Base-by-base conservation (phyloP, 2,329 filamentous ascomycete species). In the Colletotrichum sp. region DNA sequence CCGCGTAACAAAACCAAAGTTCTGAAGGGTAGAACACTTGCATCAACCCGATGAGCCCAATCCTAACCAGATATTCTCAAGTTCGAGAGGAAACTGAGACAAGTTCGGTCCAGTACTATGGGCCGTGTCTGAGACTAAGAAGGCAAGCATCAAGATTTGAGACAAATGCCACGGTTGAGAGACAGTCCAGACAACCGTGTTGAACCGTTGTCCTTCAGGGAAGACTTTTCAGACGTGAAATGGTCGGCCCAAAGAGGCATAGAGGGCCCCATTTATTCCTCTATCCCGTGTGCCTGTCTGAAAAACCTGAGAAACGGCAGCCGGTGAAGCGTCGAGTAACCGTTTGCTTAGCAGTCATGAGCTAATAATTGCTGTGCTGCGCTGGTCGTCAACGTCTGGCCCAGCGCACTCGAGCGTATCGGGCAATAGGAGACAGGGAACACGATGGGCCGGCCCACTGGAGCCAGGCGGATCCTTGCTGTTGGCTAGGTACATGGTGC, bases 401-500 rank as follows among this genome's bases (percentile, higher is more conserved):
- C 68, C 55, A 58, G 69, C 28, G 64, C 63, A 61, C 52, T 55
- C 63, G 69, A 64, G 67, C 73, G 26, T 18, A 64, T 72, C 57
- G 69, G 70, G 64, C 43, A 48, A 34, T 34, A 58, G 73, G 32
- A 36, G 38, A 70, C 67, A 48, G 70, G 63, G 36, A 73, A 21
- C 43, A 68, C 36, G 73, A 72, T 75, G 73, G 73, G 69, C 63
- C 70, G 57, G 70, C 28, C 73, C 73, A 73, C 70, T 64, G 58
- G 43, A 55, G 43, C 73, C 64, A 73, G 73, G 52, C 34, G 28
- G 34, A 75, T 65, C 73, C 73, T 71, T 76, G 71, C 58, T 30
- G 36, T 55, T 58, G 65, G 28, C 60, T 34, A 52, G 43, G n/a
- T 52, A 30, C 65, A 75, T 30, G 18, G 71, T 48, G 52, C 74